Conservation (phyloP, 1,139 yeast genomes). For the Sugiyamaella castrensis region DNA sequence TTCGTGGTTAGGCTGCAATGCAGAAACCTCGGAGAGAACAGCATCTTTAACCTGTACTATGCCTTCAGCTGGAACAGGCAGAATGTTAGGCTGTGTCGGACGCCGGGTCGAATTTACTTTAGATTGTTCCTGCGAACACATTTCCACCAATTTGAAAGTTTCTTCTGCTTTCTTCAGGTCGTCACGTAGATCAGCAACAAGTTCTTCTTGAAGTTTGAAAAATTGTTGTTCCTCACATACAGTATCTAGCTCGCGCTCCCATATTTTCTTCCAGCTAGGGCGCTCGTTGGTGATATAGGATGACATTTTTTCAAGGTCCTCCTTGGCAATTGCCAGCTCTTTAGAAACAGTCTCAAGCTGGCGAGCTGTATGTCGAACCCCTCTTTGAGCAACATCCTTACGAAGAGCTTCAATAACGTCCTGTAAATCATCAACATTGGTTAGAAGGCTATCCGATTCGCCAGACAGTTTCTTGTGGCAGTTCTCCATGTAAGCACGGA, state of each 20-base stretch:
- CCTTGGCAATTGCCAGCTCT: slow-evolving; percentile 60
- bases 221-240: slow-evolving; percentile 95
- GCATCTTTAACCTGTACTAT: slow-evolving; percentile 64
- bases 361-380: slow-evolving; percentile 75
- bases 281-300: slow-evolving; percentile 65
- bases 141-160: slow-evolving; percentile 75
- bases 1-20: slow-evolving; percentile 80
- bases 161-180: slow-evolving; percentile 78
- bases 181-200: slow-evolving; percentile 73
- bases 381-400: slow-evolving; percentile 89
- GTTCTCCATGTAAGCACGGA: slow-evolving; percentile 69
- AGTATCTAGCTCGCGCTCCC: slow-evolving; percentile 88
- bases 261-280: slow-evolving; percentile 82
- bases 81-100: slow-evolving; percentile 24
- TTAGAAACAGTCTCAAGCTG: slow-evolving; percentile 65
- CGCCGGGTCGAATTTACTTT: slow-evolving; percentile 19
- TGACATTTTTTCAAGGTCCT: slow-evolving; percentile 53
- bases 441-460: slow-evolving; percentile 70
- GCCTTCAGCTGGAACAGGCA: slow-evolving; percentile 35
- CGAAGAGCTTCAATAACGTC: slow-evolving; percentile 87
- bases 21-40: slow-evolving; percentile 72
- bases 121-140: slow-evolving; percentile 76
- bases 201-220: slow-evolving; percentile 82
- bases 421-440: slow-evolving; percentile 86
- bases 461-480: slow-evolving; percentile 72